These are phyloP conservation scores for Blastobotrys malaysiensis DNA, from an alignment of 1,139 yeast genomes.

Conservation along the genomic window DNA sequence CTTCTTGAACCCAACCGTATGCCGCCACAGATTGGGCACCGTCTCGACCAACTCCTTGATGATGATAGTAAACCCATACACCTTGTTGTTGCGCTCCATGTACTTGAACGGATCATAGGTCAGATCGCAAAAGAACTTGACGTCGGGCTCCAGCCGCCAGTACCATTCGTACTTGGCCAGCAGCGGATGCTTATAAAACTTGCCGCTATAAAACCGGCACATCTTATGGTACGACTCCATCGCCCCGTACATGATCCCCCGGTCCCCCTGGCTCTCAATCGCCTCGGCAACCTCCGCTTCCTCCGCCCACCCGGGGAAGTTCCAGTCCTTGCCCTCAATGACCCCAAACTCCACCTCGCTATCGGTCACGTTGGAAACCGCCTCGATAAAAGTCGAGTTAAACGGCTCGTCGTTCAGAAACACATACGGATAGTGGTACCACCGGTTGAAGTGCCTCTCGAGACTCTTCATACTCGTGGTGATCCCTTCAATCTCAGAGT, in stretches of 20 bases:
- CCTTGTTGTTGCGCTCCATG: conserved; percentile 56
- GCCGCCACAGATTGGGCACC: conserved; percentile 55
- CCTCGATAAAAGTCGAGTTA: conserved; percentile 47
- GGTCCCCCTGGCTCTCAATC: conserved; percentile 39
- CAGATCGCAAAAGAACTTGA: conserved; percentile 58
- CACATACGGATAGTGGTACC: conserved; percentile 76
- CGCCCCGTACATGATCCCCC: conserved; percentile 57
- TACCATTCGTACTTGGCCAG: conserved; percentile 54
- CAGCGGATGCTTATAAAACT: conserved; percentile 57
- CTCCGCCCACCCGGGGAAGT: conserved; percentile 56
- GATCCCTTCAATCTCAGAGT: conserved; percentile 50
- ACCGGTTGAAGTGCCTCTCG: conserved; percentile 59
- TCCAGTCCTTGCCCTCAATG: conserved; percentile 53
- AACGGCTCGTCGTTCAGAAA: conserved; percentile 71
- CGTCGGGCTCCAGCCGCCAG: conserved; percentile 77
- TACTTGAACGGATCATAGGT: conserved; percentile 74
- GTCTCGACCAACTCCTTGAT: conserved; percentile 65
- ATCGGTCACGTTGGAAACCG: conserved; percentile 39
- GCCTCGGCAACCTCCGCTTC: conserved; percentile 35
- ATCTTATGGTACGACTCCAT: conserved; percentile 64
- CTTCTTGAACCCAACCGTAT: conserved; percentile 58
- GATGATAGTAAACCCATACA: conserved; percentile 64
- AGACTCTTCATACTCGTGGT: conserved; percentile 50
- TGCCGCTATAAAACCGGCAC: conserved; percentile 69
- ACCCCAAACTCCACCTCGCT: conserved; percentile 55